Conservation (phyloP, 495 filamentous ascomycete genomes). For the Pyrenopolyporus hunteri region DNA sequence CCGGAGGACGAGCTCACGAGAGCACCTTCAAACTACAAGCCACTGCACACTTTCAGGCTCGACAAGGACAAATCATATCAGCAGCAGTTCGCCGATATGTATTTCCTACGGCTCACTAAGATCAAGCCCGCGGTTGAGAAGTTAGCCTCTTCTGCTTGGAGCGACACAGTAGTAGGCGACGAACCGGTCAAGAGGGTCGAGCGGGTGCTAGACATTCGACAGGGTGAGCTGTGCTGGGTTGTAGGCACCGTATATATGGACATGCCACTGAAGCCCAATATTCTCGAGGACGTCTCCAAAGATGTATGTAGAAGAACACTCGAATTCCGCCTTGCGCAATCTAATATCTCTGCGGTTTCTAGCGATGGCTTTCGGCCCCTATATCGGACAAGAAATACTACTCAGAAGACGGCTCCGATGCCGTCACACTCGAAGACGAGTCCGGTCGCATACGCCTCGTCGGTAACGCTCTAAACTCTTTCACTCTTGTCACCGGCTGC, state of each 20-base stretch:
- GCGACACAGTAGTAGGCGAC: constrained; percentile 75
- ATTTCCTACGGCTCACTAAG: constrained; percentile 87
- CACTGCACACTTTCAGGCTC: constrained; percentile 73
- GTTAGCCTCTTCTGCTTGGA: constrained; percentile 76
- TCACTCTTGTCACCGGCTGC: constrained; percentile 85
- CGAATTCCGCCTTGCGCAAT: not conserved
- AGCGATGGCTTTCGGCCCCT: constrained; percentile 89
- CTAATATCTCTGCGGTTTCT: not conserved
- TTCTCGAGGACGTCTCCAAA: constrained; percentile 92
- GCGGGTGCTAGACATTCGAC: constrained; percentile 90
- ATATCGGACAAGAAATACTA: constrained; percentile 79
- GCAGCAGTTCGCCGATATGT: constrained; percentile 97
- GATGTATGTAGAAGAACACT: constrained; percentile 65
- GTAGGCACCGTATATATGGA: constrained; percentile 95
- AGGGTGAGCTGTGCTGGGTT: constrained; percentile 96
- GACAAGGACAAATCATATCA: constrained; percentile 78
- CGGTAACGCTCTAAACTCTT: constrained; percentile 66
- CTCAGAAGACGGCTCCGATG: constrained; percentile 61
- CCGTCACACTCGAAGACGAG: constrained; percentile 93
- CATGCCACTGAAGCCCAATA: constrained; percentile 94
- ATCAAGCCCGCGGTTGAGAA: constrained; percentile 84
- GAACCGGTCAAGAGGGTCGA: constrained; percentile 78
- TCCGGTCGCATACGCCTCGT: constrained; percentile 87
- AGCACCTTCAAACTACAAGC: constrained; percentile 70
- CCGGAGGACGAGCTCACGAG: constrained; percentile 48